Percentiles rank a stretch among this genome's conserved stretches.
These are phyloP conservation scores for Populus simonii DNA, from an alignment of 345 rosid genomes.

Conservation along the genomic window DNA sequence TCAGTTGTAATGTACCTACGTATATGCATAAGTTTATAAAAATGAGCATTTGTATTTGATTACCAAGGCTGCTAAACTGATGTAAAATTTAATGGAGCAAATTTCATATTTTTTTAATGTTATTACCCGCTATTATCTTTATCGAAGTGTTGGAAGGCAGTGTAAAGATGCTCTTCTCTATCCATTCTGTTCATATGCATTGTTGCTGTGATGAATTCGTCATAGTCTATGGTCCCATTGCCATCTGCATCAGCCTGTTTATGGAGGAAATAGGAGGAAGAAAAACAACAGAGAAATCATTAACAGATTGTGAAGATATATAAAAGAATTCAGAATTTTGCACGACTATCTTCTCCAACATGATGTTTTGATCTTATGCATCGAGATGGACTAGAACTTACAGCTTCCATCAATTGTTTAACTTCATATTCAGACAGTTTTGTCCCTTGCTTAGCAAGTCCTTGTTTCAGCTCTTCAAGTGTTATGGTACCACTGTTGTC, in stretches of 20 bases:
- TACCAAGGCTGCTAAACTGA: not conserved
- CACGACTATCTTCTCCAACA: not conserved
- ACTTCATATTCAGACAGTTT: constrained; percentile 80
- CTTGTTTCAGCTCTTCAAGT: constrained; percentile 84
- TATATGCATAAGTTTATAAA: not conserved
- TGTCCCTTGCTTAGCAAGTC: constrained; percentile 92
- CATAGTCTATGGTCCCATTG: constrained; percentile 75
- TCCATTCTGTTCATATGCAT: constrained; percentile 80
- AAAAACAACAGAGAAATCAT: not conserved
- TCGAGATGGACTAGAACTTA: constrained; percentile 32
- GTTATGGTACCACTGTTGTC: constrained; percentile 92
- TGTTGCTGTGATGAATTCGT: constrained; percentile 76
- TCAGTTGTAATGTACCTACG: constrained; percentile 69
- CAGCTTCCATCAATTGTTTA: constrained; percentile 91
- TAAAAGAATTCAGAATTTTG: not conserved
- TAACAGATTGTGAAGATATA: not conserved
- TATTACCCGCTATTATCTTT: constrained; percentile 84
- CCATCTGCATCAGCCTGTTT: constrained; percentile 87
- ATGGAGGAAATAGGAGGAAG: not conserved
- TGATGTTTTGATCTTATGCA: not conserved
- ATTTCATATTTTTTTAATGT: not conserved
- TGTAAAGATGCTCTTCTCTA: constrained; percentile 70
- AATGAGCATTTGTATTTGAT: not conserved
- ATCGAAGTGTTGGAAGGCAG: constrained; percentile 83
- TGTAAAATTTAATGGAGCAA: not conserved